Conservation (phyloP, 163 green algal species). For the Picocystis sp. region DNA sequence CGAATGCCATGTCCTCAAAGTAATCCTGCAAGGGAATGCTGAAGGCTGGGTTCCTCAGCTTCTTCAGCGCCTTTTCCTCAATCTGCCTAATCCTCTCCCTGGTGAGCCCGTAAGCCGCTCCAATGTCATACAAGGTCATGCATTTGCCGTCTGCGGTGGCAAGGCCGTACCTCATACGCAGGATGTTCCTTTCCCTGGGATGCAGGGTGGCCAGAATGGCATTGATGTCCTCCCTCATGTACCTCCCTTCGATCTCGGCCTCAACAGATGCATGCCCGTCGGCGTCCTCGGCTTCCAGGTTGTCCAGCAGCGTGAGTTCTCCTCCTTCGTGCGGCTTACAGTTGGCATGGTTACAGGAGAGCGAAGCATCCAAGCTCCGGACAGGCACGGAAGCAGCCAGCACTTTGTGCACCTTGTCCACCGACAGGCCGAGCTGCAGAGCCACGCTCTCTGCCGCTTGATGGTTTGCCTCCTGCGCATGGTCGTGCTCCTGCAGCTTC, state of each 20-base stretch:
- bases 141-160: conserved; percentile 16
- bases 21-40: conserved; percentile 2
- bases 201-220: conserved; percentile 16
- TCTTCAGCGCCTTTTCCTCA: conserved; percentile 43
- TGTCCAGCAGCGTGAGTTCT: neutral
- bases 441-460: conserved; percentile 10
- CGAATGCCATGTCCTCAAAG: neutral
- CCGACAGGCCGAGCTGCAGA: conserved; percentile 8
- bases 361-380: too few relatives aligned
- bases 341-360: too few relatives aligned
- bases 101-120: conserved; percentile 40
- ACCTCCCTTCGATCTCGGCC: conserved; percentile 1
- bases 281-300: neutral
- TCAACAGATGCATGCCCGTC: conserved; percentile 2
- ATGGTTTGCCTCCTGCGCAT: conserved; percentile 2
- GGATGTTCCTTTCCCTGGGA: conserved; percentile 27
- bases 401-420: conserved; percentile 12
- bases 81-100: conserved; percentile 64
- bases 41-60: conserved; percentile 23
- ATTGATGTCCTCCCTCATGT: conserved; percentile 16
- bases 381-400: too few relatives aligned
- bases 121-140: conserved; percentile 40
- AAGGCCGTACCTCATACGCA: conserved; percentile 30
- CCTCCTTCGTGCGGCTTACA: too few relatives aligned
- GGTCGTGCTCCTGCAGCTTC: conserved; percentile 3